Evolutionary conservation across 139 green algal species (phyloP).

Genomic region (Helicosporidium sp.): DNA sequence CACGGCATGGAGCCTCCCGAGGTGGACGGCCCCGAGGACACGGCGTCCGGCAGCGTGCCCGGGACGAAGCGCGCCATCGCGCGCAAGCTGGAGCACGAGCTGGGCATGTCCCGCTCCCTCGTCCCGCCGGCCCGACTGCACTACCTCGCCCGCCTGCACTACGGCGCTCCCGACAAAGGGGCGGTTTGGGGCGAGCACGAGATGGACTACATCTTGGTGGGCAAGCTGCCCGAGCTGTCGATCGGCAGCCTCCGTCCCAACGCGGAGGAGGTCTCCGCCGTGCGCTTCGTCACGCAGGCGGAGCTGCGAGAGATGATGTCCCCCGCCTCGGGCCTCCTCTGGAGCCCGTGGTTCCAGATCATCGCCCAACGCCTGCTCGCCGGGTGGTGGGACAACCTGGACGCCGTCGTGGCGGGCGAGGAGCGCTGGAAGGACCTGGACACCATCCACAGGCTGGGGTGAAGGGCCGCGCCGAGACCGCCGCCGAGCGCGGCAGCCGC

Average conservation of each 20-base stretch:
- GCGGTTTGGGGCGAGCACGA: slow-evolving; percentile 75
- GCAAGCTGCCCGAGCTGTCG: too few species aligned
- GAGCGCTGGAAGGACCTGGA: neutral
- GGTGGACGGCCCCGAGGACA: slow-evolving; percentile 26
- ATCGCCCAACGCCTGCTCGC: slow-evolving; percentile 66
- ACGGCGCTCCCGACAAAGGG: slow-evolving; percentile 61
- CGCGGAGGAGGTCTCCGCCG: slow-evolving; percentile 51
- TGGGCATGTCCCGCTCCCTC: slow-evolving; percentile 50
- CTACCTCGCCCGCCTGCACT: slow-evolving; percentile 79
- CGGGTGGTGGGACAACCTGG: slow-evolving; percentile 67
- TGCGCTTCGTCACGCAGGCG: slow-evolving; percentile 32
- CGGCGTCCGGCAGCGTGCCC: slow-evolving; percentile 18
- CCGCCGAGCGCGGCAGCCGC: neutral
- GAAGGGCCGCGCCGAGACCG: neutral
- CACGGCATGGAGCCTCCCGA: slow-evolving; percentile 51
- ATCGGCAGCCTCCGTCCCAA: slow-evolving; percentile 60
- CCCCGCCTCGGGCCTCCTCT: slow-evolving; percentile 33
- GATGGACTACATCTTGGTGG: slow-evolving; percentile 75
- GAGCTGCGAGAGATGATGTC: slow-evolving; percentile 61
- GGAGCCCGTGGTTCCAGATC: slow-evolving; percentile 90
- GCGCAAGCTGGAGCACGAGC: slow-evolving; percentile 76
- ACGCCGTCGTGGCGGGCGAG: slow-evolving; percentile 3
- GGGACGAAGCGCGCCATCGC: slow-evolving; percentile 49
- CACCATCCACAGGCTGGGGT: neutral
- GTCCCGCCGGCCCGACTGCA: slow-evolving; percentile 41